Base-by-base conservation (phyloP, 208 protist genomes). In the Trypanosoma melophagium region DNA sequence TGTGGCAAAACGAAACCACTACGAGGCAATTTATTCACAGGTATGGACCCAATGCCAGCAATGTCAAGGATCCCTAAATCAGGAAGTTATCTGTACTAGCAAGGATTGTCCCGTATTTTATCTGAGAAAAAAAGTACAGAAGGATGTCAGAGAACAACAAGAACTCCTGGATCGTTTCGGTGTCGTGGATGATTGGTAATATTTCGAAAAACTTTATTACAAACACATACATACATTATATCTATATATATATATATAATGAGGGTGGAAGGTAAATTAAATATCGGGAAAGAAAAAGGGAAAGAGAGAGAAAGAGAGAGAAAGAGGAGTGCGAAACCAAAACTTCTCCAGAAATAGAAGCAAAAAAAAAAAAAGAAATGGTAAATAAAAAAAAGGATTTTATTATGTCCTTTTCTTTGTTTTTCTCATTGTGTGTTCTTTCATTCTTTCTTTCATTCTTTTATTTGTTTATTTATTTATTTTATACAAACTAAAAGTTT, bases 51-150 rank as follows among this genome's bases (percentile, higher is more conserved):
- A 99, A 83, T 99, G 99, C 83, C 99, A 99, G 83, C 85, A 98
- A 52, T 99, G 98, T 75, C 97, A 99, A 72, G 98, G 97, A 19
- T 98, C 90, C 9, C 72, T 99, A 7, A 96, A 98, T 76, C 90
- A 99, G 72, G 97, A 99, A 38, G 98, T 99, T 51, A 93, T 97
- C 12, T 97, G 93, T 80, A 88, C 90, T 13, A 98, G 92, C 74
- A 82, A 89, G 44, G 99, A 99, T 77, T 99, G 98, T 82, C 98
- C 99, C 4, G 99, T 99, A 21, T 99, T 99, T 83, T 99, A 99
- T 86, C 98, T 98, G 92, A 89, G 98, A 56, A 99, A 98, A 62
- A 99, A 99, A 86, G 98, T 99, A 4, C 96, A 99, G 77, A 99
- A 99, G 64, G 98, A 99, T 74, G 66, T 99, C 8, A 60, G 66